Percentiles rank a stretch among this genome's conserved stretches.
phyloP scores from a whole-genome alignment of 495 filamentous ascomycete genomes.

The Talaromyces wortmannii region DNA sequence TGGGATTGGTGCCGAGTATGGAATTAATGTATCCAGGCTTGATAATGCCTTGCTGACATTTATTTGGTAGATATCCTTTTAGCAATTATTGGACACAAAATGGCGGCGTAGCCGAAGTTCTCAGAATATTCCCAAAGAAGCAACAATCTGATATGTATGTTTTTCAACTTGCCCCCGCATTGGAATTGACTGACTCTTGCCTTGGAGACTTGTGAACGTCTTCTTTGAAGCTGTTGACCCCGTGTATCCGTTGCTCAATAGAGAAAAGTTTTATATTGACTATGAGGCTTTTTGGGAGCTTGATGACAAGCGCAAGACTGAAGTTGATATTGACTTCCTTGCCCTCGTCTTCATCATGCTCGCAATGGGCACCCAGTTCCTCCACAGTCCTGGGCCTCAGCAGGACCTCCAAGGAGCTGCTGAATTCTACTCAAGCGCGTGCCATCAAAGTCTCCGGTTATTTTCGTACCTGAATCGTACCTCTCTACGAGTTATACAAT shows the following conservation, averaged over 20 bases:
- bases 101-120: conserved; percentile 63
- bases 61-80: conserved; percentile 56
- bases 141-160: conserved; percentile 57
- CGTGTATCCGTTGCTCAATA: conserved; percentile 66
- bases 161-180: background rate
- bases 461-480: conserved; percentile 62
- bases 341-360: conserved; percentile 63
- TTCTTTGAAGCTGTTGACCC: conserved; percentile 72
- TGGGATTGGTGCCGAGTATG: conserved; percentile 19
- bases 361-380: conserved; percentile 67
- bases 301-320: conserved; percentile 36
- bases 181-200: background rate
- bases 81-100: conserved; percentile 74
- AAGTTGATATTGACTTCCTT: conserved; percentile 51
- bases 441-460: conserved; percentile 61
- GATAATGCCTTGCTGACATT: conserved; percentile 21
- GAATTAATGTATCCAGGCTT: background rate
- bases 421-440: conserved; percentile 60
- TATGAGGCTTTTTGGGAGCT: conserved; percentile 66
- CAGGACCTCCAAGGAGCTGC: conserved; percentile 57
- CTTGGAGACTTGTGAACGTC: conserved; percentile 41
- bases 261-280: conserved; percentile 58
- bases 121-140: conserved; percentile 62
- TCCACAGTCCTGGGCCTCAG: conserved; percentile 41
- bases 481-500: conserved; percentile 58